phyloP scores from a whole-genome alignment of 106 monocot genomes.

The Acorus calamus region DNA sequence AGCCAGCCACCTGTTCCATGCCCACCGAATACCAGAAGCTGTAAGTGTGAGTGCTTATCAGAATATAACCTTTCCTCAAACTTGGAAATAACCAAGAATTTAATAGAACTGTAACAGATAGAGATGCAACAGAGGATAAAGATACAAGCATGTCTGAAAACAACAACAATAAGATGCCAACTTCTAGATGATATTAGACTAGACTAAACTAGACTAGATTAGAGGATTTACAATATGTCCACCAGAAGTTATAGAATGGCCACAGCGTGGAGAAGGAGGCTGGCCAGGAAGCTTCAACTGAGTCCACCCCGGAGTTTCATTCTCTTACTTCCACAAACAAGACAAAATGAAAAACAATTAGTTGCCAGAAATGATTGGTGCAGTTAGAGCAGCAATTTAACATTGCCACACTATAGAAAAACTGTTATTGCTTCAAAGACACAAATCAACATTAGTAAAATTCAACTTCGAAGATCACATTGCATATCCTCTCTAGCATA shows the following conservation, averaged over 20 bases:
- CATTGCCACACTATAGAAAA: too few species aligned
- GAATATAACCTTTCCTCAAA: too few species aligned
- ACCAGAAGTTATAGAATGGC: conserved; percentile 91
- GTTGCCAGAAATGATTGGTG: background rate
- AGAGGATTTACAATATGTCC: conserved; percentile 75
- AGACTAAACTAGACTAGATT: background rate
- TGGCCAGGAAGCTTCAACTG: conserved; percentile 97
- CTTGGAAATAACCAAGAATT: too few species aligned
- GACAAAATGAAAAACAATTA: conserved; percentile 8
- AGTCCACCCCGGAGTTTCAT: conserved; percentile 94
- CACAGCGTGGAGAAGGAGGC: conserved; percentile 78
- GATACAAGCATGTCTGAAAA: background rate
- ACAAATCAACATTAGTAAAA: too few species aligned
- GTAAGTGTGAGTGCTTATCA: conserved; percentile 4
- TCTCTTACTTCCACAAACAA: conserved; percentile 59
- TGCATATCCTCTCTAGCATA: too few species aligned
- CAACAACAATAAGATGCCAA: background rate
- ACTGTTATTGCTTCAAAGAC: too few species aligned
- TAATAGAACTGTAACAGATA: background rate
- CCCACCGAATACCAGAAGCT: conserved; percentile 97
- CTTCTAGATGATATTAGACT: background rate
- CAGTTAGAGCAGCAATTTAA: too few species aligned
- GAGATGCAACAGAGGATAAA: background rate
- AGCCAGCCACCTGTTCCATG: conserved; percentile 99
- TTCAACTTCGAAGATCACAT: too few species aligned